Percentiles rank a stretch among this genome's conserved stretches.
These are phyloP conservation scores for Fremontodendron californicum DNA, from an alignment of 345 rosid species.

Conservation along the genomic window DNA sequence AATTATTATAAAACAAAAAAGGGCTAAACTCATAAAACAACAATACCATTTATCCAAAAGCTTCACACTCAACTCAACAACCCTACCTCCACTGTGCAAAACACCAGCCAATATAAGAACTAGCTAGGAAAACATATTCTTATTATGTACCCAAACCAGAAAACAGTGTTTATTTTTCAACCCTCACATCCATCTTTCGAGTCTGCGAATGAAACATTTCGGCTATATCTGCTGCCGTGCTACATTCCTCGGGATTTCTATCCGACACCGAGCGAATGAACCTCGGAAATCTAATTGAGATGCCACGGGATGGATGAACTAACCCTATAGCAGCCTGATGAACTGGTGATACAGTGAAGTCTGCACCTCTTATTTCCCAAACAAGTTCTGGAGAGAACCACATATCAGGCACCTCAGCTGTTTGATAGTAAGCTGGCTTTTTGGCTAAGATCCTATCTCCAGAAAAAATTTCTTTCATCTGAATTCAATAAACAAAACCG, in stretches of 20 bases:
- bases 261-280: constrained; percentile 42
- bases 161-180: not conserved
- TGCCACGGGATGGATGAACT: constrained; percentile 76
- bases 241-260: constrained; percentile 72
- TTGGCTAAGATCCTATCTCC: constrained; percentile 58
- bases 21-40: not conserved
- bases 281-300: constrained; percentile 81
- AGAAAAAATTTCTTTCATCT: constrained; percentile 76
- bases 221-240: constrained; percentile 61
- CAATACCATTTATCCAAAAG: not conserved
- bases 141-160: not conserved
- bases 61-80: not conserved
- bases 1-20: not conserved
- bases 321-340: constrained; percentile 77
- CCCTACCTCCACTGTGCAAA: not conserved
- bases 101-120: not conserved
- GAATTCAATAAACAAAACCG: constrained; percentile 16
- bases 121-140: not conserved
- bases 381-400: constrained; percentile 76
- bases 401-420: constrained; percentile 70
- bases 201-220: constrained; percentile 74
- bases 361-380: constrained; percentile 87
- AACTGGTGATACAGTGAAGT: constrained; percentile 78
- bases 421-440: constrained; percentile 69
- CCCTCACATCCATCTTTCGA: constrained; percentile 54